Evolutionary conservation across 2,329 filamentous ascomycete species (phyloP), one percentile per base, ranked within the genome.

Genomic region (Xylaria sp.): DNA sequence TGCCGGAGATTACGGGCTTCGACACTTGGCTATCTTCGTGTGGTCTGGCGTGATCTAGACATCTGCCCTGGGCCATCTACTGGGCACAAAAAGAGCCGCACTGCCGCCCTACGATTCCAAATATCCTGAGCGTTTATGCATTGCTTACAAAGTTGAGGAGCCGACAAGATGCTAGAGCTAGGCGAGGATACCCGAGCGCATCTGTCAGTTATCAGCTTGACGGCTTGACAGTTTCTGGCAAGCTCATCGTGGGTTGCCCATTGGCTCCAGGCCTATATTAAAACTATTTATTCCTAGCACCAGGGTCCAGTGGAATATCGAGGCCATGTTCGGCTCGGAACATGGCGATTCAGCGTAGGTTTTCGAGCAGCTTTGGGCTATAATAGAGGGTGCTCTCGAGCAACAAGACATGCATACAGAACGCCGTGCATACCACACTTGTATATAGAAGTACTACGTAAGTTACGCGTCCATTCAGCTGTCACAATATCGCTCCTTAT

Each of bases 181-280:
- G 39, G 6, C 21, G 18, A 50, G 39, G 8, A 38, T 16, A 20
- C 17, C 34, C 8, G 4, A 37, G 22, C 20, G 22, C 20, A 40
- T 39, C 45, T 4, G 13, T 50, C 45, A 38, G 47, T 39, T 26
- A 41, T 22, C 24, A 57, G 50, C 42, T 21, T 48, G 43, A 18
- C 39, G 39, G 51, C 50, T 42, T 24, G 43, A 18, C 39, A 41
- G 51, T 52, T 42, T 24, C 26, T 40, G 20, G 17, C 40, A 9
- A 19, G 29, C 34, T 51, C 45, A 18, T 48, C 21, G 43, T 29
- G 18, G 43, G 40, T 34, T 46, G 24, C 47, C 29, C 44, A 17
- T 24, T 43, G n/a, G 50, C 48, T 54, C 48, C 8, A 6, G 42
- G 24, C 34, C 44, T 38, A 60, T 60, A 58, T 53, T 51, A 54